Evolutionary conservation across 768 basidiomycete genomes (phyloP), one percentile per base, ranked within the genome.

Genomic region (Russula compacta): DNA sequence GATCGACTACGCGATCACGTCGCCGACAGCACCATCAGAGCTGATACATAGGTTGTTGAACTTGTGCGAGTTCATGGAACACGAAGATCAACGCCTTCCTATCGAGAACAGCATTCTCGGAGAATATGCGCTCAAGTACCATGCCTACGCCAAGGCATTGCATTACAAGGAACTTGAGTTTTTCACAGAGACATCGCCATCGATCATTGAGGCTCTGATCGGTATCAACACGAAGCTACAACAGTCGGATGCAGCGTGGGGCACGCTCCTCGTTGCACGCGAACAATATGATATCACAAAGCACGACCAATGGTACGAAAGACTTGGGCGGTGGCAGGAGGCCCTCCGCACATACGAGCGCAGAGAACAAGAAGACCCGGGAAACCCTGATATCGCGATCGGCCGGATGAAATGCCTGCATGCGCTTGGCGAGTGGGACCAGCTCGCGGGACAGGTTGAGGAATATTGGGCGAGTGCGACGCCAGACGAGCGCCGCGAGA

Each of bases 101-200:
- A 97, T 98, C 62, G 93, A 97, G 67, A 87, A 94, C 67, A 83
- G 91, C 54, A 92, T 90, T 12, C 82, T 98, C 14, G 97, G 95
- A 40, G 91, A 94, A 69, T 93, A 95, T 69, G 94, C 97, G 0
- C 83, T 91, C 76, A 88, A 87, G 65, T 93, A 89, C 72, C 87
- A 92, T 72, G 95, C 95, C 0, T 98, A 93, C 66, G 97, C 97
- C 3, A 98, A 98, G 71, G 95, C 95, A 0, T 79, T 99, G 32
- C 97, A 99, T 71, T 99, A 98, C 78, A 98, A 98, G 72, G 97
- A 99, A 68, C 80, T 95, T 39, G 95, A 99, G 72, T 98, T 90
- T 73, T 95, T 97, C 70, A 84, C 87, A 6, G 95, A 95, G 69
- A 88, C 92, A 0, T 92, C 91, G 0, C 86, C 92, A 0, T 81